Evolutionary conservation across 2,329 filamentous ascomycete species (phyloP).

Genomic region (Diplodia intermedia): DNA sequence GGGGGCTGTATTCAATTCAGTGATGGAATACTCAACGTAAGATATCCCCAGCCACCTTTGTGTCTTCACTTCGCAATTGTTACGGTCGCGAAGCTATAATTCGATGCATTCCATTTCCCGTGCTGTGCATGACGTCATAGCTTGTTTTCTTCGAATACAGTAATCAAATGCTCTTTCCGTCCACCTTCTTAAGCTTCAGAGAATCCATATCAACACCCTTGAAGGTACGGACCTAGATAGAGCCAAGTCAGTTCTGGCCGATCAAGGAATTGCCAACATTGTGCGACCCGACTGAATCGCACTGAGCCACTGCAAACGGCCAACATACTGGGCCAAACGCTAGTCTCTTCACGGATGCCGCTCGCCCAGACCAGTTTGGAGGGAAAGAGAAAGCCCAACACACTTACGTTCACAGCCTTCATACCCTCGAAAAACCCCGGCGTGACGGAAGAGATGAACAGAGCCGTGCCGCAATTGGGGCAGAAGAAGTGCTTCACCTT

Average conservation of each 20-base stretch:
- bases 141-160: not conserved
- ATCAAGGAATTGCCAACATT: too few relatives aligned
- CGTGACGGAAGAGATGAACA: constrained; percentile 37
- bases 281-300: too few relatives aligned
- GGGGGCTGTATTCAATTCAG: not conserved
- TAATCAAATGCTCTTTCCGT: constrained; percentile 39
- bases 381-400: too few relatives aligned
- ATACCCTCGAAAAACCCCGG: constrained; percentile 36
- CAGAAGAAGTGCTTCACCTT: constrained; percentile 43
- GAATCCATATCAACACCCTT: constrained; percentile 40
- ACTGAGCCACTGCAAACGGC: too few relatives aligned
- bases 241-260: not conserved
- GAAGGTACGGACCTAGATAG: constrained; percentile 38
- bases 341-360: too few relatives aligned
- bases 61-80: not conserved
- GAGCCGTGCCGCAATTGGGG: constrained; percentile 41
- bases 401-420: constrained; percentile 42
- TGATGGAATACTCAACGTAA: not conserved
- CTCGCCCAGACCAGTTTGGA: too few relatives aligned
- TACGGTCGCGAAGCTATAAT: not conserved
- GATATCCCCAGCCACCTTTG: constrained; percentile 6
- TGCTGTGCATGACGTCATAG: constrained; percentile 11
- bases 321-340: too few relatives aligned
- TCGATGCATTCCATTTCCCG: not conserved
- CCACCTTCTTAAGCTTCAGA: constrained; percentile 39